Evolutionary conservation across 1,139 yeast species (phyloP).

Genomic region (Scheffersomyces quercinus): DNA sequence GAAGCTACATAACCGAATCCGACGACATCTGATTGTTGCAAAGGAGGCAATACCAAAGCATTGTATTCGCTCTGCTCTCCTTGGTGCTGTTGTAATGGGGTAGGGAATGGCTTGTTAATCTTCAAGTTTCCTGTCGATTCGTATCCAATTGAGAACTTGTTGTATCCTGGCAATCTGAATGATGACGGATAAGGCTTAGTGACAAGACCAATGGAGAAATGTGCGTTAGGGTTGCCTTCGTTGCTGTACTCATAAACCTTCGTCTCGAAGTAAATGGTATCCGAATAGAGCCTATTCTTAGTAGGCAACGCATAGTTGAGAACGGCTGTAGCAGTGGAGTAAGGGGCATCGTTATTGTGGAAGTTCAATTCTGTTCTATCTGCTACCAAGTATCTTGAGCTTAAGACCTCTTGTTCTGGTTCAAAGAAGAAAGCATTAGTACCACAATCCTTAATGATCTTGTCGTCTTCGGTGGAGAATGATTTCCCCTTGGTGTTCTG

Average conservation of each 20-base stretch:
- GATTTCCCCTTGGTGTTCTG: slow-evolving; percentile 35
- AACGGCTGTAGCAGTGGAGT: slow-evolving; percentile 47
- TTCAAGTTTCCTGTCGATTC: slow-evolving; percentile 84
- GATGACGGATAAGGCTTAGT: slow-evolving; percentile 84
- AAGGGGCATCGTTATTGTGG: slow-evolving; percentile 39
- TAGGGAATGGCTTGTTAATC: slow-evolving; percentile 71
- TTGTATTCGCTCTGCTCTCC: slow-evolving; percentile 50
- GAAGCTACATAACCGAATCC: slow-evolving; percentile 88
- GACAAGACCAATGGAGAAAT: slow-evolving; percentile 73
- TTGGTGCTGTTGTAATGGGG: slow-evolving; percentile 47
- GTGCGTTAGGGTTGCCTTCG: slow-evolving; percentile 40
- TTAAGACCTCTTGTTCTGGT: slow-evolving; percentile 29
- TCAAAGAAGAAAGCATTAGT: slow-evolving; percentile 45
- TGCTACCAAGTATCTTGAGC: slow-evolving; percentile 49
- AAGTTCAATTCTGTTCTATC: slow-evolving; percentile 66
- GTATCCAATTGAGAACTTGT: slow-evolving; percentile 80
- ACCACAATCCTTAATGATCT: slow-evolving; percentile 38
- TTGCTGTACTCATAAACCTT: slow-evolving; percentile 55
- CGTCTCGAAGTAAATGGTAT: slow-evolving; percentile 69
- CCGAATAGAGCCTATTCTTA: slow-evolving; percentile 53
- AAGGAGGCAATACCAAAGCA: slow-evolving; percentile 73
- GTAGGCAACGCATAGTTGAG: slow-evolving; percentile 67
- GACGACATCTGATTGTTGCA: slow-evolving; percentile 83
- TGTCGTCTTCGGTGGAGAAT: slow-evolving; percentile 28
- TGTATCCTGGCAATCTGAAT: slow-evolving; percentile 84